Percentiles rank a stretch among this genome's conserved stretches.
Evolutionary conservation across 2,329 filamentous ascomycete genomes (phyloP).

Genomic region (Dissoconium aciculare): DNA sequence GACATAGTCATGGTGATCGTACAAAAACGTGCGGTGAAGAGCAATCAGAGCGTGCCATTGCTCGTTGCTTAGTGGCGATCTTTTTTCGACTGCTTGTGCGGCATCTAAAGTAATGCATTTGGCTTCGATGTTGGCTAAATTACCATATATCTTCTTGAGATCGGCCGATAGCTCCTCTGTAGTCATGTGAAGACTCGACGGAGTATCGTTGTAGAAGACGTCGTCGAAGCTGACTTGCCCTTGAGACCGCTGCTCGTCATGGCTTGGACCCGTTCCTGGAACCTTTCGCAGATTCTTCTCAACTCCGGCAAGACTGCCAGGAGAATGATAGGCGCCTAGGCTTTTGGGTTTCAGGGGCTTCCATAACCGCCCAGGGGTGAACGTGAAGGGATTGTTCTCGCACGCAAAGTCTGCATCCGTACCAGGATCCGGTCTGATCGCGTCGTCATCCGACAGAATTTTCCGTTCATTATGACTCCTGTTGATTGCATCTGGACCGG

Average conservation of each 20-base stretch:
- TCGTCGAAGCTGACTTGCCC: conserved; percentile 56
- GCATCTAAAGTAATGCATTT: no score
- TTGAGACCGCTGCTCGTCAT: conserved; percentile 51
- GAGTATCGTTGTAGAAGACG: no score
- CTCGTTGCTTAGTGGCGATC: no score
- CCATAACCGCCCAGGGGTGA: conserved; percentile 63
- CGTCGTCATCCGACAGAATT: conserved; percentile 50
- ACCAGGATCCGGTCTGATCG: conserved; percentile 59
- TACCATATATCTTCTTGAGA: no score
- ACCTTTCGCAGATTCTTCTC: conserved; percentile 60
- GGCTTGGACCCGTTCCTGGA: conserved; percentile 48
- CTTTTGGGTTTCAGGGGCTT: conserved; percentile 73
- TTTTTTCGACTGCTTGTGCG: no score
- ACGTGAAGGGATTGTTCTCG: conserved; percentile 71
- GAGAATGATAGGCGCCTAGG: conserved; percentile 55
- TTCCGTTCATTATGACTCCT: no score
- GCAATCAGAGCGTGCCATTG: no score
- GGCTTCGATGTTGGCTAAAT: no score
- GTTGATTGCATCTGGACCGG: conserved; percentile 48
- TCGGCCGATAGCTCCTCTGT: no score
- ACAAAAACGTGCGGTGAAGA: no score
- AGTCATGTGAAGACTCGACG: no score
- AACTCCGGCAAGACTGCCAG: conserved; percentile 57
- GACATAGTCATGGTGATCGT: no score
- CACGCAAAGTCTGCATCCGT: conserved; percentile 62